Base-by-base conservation (phyloP, 495 filamentous ascomycete species). In the Penicillium nucicola region DNA sequence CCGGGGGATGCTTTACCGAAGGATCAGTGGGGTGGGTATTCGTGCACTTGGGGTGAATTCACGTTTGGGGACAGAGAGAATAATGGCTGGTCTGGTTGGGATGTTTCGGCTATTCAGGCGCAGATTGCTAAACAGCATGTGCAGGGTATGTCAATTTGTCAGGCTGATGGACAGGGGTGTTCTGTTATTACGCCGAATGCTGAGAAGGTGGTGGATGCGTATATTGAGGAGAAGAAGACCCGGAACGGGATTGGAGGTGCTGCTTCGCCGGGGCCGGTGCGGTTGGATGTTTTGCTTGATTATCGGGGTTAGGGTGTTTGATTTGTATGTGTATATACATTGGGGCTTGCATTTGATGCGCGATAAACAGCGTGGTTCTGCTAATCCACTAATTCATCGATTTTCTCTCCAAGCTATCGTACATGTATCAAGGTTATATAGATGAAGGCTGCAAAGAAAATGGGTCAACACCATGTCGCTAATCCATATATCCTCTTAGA, bases 51-150 rank as follows among this genome's bases (percentile, higher is more conserved):
- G 74, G 71, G 71, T 10, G 74, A 77, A 46, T 77, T 75, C 32
- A 64, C 63, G 18, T 73, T 77, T 28, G 70, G 67, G 0, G 65
- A 67, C 49, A 12, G 35, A 0, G 61, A 56, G 35, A 75, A 75
- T 45, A 53, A 53, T 18, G 67, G 62, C 3, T 72, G 68, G 68
- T 70, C 68, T 1, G 72, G 72, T 0, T 76, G 69, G 62, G 72
- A 76, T 63, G 72, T 76, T 8, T 73, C 69, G 18, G 68, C 69
- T n/a, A 76, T 76, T 35, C 70, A 76, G 58, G 68, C 70, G 8
- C 65, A 76, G 51, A 50, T 59, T 42, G 65, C 68, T 0, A 33
- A 52, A 6, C 58, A 64, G 10, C 36, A 60, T 32, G 65, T 75
- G 12, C 61, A 70, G 54, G 69, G 67, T 0, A 71, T 74, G 69